Base-by-base conservation (phyloP, 306 rosid species). In the Rosa chinensis region DNA sequence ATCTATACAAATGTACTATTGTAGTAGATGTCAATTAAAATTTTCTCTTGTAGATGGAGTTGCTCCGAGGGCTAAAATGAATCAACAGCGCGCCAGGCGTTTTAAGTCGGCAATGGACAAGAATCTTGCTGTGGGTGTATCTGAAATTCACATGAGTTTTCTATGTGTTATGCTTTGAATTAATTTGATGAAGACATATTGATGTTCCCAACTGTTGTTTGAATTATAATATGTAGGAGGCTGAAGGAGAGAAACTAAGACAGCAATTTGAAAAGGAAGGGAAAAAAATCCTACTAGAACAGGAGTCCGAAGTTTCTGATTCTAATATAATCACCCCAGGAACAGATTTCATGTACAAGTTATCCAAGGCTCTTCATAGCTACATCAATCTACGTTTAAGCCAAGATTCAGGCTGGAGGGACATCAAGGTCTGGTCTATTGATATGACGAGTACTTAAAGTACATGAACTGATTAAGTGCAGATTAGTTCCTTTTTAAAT, bases 41-140 rank as follows among this genome's bases (percentile, higher is more conserved):
- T 43, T 39, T 5, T 23, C 23, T 16, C 3, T 42, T 32, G 49
- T 59, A 91, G 97, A 89, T 32, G 97, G 93, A 16, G 93, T 91
- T 12, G 91, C 92, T 0, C 97, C 97, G 5, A 86, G 92, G 20
- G 91, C 88, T 1, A 89, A 91, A 73, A 86, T 91, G 91, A 89
- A 91, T 18, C 97, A 89, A 44, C 96, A 87, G 43, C 56, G 93
- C 13, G 42, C 77, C 0, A 78, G 90, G 17, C 88, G 92, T 2
- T 91, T 88, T 23, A 52, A 37, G 74, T 37, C 82, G 0, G 87
- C 90, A 0, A 85, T 82, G 79, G 89, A 89, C 43, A 62, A 56
- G 4, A 79, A 75, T 42, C 5, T 72, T 2, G 80, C 69, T 2
- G 89, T 87, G 75, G n/a, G 85, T 80, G 61, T 25, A 37, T 25